These are phyloP conservation scores for Apiotrichum akiyoshidainum DNA, from an alignment of 1,284 basidiomycete genomes.

Conservation along the genomic window DNA sequence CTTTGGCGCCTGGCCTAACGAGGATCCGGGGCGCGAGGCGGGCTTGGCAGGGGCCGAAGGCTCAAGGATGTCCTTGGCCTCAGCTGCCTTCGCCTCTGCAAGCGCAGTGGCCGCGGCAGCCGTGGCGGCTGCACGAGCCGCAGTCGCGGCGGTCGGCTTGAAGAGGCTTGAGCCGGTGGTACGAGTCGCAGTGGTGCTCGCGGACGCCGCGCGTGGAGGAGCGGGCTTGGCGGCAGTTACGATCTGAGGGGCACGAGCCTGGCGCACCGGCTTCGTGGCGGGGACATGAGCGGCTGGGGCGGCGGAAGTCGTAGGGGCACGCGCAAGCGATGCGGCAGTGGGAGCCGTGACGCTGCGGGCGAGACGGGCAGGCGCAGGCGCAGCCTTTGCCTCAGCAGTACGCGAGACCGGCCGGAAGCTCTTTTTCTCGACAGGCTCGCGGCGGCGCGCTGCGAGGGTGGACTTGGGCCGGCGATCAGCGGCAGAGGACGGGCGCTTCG, in stretches of 20 bases:
- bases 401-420: constrained; percentile 14
- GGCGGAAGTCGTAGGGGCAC: background rate
- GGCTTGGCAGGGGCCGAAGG: background rate
- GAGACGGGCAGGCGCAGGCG: constrained; percentile 17
- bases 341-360: constrained; percentile 4
- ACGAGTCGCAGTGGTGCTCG: background rate
- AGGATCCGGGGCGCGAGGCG: constrained; percentile 1
- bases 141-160: constrained; percentile 22
- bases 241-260: constrained; percentile 8
- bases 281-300: background rate
- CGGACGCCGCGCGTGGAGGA: constrained; percentile 6
- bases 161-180: constrained; percentile 7
- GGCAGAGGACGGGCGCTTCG: background rate
- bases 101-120: background rate
- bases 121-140: constrained; percentile 16
- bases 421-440: constrained; percentile 15
- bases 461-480: background rate
- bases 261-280: background rate
- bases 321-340: background rate
- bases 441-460: background rate
- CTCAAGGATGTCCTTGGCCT: constrained; percentile 2
- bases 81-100: background rate
- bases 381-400: constrained; percentile 7
- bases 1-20: background rate
- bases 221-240: constrained; percentile 6